These are phyloP conservation scores for Raphidocelis subcapitata DNA, from an alignment of 139 green algal species.

Conservation along the genomic window DNA sequence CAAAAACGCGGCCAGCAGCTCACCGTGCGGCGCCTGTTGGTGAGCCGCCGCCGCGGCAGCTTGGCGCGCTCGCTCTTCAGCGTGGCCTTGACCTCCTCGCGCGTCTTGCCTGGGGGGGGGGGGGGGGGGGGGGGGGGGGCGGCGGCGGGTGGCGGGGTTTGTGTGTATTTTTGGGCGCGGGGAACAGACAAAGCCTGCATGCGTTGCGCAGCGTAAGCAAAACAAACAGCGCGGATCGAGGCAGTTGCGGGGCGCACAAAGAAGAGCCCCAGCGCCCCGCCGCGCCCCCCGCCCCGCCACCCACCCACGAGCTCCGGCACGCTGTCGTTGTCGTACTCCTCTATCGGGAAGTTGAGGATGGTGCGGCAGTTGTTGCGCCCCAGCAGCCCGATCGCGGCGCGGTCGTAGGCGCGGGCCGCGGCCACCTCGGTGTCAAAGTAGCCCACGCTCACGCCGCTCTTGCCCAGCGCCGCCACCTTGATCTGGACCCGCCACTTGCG, in stretches of 20 bases:
- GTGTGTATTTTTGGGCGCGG: conserved; percentile 32
- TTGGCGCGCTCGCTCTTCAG: conserved; percentile 76
- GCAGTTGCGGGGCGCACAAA: too few relatives aligned
- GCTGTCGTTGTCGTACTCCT: conserved; percentile 44
- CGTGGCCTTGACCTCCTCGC: conserved; percentile 72
- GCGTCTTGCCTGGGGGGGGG: conserved; percentile 45
- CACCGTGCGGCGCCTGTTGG: conserved; percentile 54
- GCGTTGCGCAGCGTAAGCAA: too few relatives aligned
- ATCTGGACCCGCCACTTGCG: conserved; percentile 79
- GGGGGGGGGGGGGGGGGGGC: conserved; percentile 33
- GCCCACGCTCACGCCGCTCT: conserved; percentile 43
- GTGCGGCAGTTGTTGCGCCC: conserved; percentile 51
- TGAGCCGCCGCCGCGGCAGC: conserved; percentile 54
- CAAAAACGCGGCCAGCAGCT: conserved; percentile 4
- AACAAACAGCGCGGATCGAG: too few relatives aligned
- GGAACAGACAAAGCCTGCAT: not conserved
- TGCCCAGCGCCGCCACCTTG: conserved; percentile 67
- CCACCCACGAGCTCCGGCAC: conserved; percentile 31
- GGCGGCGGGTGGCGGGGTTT: too few relatives aligned
- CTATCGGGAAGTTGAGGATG: conserved; percentile 51
- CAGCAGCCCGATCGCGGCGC: conserved; percentile 71
- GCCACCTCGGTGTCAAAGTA: conserved; percentile 78
- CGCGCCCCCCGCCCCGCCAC: not conserved
- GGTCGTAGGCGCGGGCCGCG: conserved; percentile 72
- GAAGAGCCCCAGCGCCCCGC: not conserved